Conservation (phyloP, 2,329 filamentous ascomycete species). For the Metarhizium sp. region DNA sequence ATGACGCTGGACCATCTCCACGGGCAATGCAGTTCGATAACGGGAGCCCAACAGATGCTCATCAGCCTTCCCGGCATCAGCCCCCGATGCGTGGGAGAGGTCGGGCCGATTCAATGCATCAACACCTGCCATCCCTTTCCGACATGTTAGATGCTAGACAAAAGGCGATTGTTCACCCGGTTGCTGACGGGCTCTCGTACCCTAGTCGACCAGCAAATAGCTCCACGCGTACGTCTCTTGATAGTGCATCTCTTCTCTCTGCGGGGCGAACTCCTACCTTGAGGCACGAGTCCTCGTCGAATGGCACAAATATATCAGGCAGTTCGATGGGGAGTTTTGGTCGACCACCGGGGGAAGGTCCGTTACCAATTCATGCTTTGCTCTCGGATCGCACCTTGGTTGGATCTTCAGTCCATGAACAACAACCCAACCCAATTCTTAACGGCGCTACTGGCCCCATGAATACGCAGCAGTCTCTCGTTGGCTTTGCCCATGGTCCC, state of each 20-base stretch:
- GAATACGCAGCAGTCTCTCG: conserved; percentile 15
- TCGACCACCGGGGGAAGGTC: conserved; percentile 38
- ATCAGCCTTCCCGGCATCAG: conserved; percentile 16
- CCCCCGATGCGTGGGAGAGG: conserved; percentile 18
- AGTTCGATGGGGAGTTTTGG: conserved; percentile 25
- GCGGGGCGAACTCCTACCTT: conserved; percentile 26
- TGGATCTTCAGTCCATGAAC: conserved; percentile 6
- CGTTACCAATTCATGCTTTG: conserved; percentile 45
- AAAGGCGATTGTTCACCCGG: conserved; percentile 10
- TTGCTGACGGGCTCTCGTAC: conserved; percentile 3
- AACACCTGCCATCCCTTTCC: conserved; percentile 35
- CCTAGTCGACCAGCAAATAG: background rate
- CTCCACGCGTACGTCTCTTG: conserved; percentile 14
- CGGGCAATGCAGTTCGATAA: conserved; percentile 26
- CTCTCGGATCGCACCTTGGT: conserved; percentile 30
- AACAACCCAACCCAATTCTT: conserved; percentile 8
- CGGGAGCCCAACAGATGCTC: conserved; percentile 17
- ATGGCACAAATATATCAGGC: conserved; percentile 31
- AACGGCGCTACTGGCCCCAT: conserved; percentile 9
- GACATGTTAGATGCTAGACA: conserved; percentile 34
- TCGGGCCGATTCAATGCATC: conserved; percentile 17
- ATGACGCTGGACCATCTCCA: conserved; percentile 37
- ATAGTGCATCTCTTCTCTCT: conserved; percentile 18
- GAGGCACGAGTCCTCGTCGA: conserved; percentile 36
- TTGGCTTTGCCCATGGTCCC: conserved; percentile 14